Conservation (phyloP, 257 asterid species). For the Ballota nigra region DNA sequence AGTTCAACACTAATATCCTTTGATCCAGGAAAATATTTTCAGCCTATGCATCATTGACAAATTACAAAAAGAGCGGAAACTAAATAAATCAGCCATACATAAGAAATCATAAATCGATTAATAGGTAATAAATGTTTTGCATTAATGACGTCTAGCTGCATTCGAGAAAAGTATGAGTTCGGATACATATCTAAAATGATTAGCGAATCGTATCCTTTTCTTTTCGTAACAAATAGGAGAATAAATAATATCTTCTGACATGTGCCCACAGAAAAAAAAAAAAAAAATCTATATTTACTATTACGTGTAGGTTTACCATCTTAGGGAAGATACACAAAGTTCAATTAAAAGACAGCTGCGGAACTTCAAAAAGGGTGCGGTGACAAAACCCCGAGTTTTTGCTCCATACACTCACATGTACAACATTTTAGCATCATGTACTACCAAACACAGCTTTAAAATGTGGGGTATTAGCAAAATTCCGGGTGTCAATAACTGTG, state of each 20-base stretch:
- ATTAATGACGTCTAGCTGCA: constrained; percentile 2
- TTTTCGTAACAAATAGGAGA: not conserved
- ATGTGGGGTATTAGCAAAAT: too few species aligned
- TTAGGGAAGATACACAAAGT: not conserved
- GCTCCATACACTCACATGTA: too few species aligned
- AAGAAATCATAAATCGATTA: not conserved
- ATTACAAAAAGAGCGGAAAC: not conserved
- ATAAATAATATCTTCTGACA: not conserved
- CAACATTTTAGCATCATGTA: too few species aligned
- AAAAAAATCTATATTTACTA: not conserved
- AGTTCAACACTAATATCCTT: not conserved
- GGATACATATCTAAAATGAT: not conserved
- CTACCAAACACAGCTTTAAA: too few species aligned
- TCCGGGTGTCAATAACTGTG: not conserved
- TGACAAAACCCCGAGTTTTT: too few species aligned
- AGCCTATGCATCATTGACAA: constrained; percentile 27
- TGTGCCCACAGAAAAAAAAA: not conserved
- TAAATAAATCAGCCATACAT: not conserved
- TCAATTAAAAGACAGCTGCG: not conserved
- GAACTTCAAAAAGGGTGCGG: too few species aligned
- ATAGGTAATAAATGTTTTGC: constrained; percentile 1
- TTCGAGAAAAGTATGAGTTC: not conserved
- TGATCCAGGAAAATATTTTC: constrained; percentile 10
- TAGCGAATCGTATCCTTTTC: not conserved
- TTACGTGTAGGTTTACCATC: not conserved